These are phyloP conservation scores for Arthrobotrys sinensis DNA, from an alignment of 2,329 filamentous ascomycete genomes.

Conservation along the genomic window DNA sequence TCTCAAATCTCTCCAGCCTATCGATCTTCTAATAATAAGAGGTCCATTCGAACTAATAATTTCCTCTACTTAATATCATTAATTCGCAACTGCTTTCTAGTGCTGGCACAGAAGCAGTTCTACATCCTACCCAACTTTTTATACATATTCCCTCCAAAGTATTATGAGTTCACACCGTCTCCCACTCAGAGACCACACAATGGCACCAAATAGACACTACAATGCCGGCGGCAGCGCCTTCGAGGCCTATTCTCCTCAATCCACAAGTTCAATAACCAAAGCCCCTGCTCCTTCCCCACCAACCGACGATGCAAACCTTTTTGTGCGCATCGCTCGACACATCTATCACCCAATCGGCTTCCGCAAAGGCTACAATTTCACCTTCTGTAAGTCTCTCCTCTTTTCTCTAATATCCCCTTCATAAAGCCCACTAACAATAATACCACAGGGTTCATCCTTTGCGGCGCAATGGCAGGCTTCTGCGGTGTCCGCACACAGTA, in stretches of 20 bases:
- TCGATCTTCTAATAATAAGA: too few relatives aligned
- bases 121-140: neutral
- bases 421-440: neutral
- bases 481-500: conserved; percentile 70
- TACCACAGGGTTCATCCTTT: conserved; percentile 66
- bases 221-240: neutral
- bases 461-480: conserved; percentile 70
- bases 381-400: conserved; percentile 68
- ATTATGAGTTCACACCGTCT: neutral
- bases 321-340: conserved; percentile 34
- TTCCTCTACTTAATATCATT: neutral
- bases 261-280: neutral
- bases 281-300: neutral
- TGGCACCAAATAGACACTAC: neutral
- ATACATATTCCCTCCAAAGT: neutral
- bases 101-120: conserved; percentile 20
- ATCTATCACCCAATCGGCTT: conserved; percentile 69
- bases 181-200: neutral
- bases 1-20: neutral
- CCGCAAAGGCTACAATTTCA: conserved; percentile 73
- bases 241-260: neutral
- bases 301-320: conserved; percentile 14
- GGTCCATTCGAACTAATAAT: neutral
- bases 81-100: neutral
- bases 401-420: neutral